Percentiles rank a stretch among this genome's conserved stretches.
Evolutionary conservation across 164 flowering plant genomes (phyloP).

Genomic region (Macadamia tetraphylla): DNA sequence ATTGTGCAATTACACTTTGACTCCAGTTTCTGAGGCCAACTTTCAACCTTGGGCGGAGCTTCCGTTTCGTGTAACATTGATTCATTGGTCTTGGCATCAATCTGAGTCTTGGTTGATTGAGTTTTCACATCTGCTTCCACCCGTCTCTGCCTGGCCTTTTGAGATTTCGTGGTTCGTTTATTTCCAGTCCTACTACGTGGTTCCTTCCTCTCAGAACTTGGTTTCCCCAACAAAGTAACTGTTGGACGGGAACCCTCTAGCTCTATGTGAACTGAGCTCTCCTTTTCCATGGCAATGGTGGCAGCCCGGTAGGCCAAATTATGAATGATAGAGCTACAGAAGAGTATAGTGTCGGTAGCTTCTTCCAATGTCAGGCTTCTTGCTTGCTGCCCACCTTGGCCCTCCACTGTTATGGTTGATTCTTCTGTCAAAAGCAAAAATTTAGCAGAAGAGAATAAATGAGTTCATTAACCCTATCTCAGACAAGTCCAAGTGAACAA

Average conservation of each 20-base stretch:
- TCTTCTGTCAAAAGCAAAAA: slow-evolving; percentile 42
- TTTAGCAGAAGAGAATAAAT: not conserved
- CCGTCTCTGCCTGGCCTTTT: slow-evolving; percentile 42
- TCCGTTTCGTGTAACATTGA: slow-evolving; percentile 31
- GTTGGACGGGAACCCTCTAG: slow-evolving; percentile 53
- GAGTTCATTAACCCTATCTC: no score
- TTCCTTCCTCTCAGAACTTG: slow-evolving; percentile 36
- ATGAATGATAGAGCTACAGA: slow-evolving; percentile 88
- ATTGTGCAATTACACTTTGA: slow-evolving; percentile 88
- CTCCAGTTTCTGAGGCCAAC: slow-evolving; percentile 76
- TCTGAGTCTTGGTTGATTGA: slow-evolving; percentile 28
- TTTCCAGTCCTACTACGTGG: slow-evolving; percentile 26
- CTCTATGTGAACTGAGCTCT: slow-evolving; percentile 36
- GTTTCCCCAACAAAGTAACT: slow-evolving; percentile 51
- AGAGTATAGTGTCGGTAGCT: slow-evolving; percentile 87
- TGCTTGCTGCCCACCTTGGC: slow-evolving; percentile 31
- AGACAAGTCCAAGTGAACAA: no score
- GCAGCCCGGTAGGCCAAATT: slow-evolving; percentile 81
- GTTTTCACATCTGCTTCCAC: slow-evolving; percentile 39
- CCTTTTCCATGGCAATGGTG: slow-evolving; percentile 67
- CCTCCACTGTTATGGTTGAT: slow-evolving; percentile 49
- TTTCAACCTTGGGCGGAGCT: slow-evolving; percentile 38
- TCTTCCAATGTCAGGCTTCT: slow-evolving; percentile 87
- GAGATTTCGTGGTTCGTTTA: slow-evolving; percentile 51
- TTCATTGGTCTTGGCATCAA: slow-evolving; percentile 34